A percentile compares a stretch with the other conserved stretches of the same genome.
Conservation (phyloP, 495 filamentous ascomycete species). For the Darksidea phi region DNA sequence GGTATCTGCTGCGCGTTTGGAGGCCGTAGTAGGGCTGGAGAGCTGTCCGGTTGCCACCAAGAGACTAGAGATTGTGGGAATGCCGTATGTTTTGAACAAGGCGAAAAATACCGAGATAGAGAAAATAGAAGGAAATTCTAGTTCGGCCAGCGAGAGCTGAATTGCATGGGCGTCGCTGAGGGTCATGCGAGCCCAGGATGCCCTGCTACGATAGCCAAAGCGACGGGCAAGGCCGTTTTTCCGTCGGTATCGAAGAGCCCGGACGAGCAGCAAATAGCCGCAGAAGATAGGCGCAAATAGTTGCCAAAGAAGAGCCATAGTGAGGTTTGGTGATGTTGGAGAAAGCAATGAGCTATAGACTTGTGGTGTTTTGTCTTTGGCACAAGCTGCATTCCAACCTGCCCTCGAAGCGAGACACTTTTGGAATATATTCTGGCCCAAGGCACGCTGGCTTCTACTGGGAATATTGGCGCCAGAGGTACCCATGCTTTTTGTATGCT, state of each 20-base stretch:
- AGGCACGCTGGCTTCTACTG: background rate
- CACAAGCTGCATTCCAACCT: slow-evolving; percentile 2
- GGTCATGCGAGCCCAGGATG: slow-evolving; percentile 29
- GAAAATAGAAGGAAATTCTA: slow-evolving; percentile 40
- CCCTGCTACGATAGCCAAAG: background rate
- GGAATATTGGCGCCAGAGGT: background rate
- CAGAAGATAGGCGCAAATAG: background rate
- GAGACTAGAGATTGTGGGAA: slow-evolving; percentile 60
- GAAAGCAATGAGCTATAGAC: too few species aligned
- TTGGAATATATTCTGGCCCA: slow-evolving; percentile 5
- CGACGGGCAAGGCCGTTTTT: background rate
- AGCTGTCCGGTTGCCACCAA: slow-evolving; percentile 61
- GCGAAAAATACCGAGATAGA: slow-evolving; percentile 34
- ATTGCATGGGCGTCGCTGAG: slow-evolving; percentile 38
- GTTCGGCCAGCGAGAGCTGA: slow-evolving; percentile 32
- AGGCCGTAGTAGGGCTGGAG: slow-evolving; percentile 50
- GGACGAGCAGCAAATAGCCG: slow-evolving; percentile 1
- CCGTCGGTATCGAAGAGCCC: slow-evolving; percentile 5
- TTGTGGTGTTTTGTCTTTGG: slow-evolving; percentile 10
- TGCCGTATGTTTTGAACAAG: slow-evolving; percentile 60
- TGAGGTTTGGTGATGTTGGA: too few species aligned
- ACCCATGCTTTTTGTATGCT: slow-evolving; percentile 29
- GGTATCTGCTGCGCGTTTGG: slow-evolving; percentile 67
- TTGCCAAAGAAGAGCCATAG: too few species aligned
- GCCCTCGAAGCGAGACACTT: background rate